These are phyloP conservation scores for Starmera amethionina DNA, from an alignment of 805 yeast genomes.

Conservation along the genomic window DNA sequence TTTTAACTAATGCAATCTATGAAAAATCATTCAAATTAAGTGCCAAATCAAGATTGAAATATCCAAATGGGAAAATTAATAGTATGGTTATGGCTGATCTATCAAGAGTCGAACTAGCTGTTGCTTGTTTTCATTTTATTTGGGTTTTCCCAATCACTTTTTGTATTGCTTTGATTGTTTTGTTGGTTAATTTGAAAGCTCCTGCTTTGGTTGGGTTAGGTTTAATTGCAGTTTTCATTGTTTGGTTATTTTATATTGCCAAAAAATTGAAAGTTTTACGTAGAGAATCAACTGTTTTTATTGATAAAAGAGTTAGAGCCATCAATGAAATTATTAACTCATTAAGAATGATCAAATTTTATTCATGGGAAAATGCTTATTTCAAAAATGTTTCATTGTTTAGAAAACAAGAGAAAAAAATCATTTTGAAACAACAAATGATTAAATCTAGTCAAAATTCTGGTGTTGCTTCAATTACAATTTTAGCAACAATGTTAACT, in stretches of 20 bases:
- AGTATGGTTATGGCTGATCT: conserved; percentile 76
- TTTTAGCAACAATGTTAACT: conserved; percentile 59
- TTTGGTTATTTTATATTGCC: conserved; percentile 35
- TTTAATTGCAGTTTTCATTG: conserved; percentile 32
- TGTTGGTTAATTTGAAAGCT: conserved; percentile 62
- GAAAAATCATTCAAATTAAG: conserved; percentile 58
- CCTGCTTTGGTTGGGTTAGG: conserved; percentile 65
- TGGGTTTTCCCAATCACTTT: conserved; percentile 57
- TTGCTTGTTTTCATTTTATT: conserved; percentile 57
- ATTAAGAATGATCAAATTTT: conserved; percentile 76
- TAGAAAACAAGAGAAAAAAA: conserved; percentile 52
- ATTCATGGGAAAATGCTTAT: conserved; percentile 88
- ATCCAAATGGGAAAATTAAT: conserved; percentile 62
- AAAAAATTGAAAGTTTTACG: conserved; percentile 46
- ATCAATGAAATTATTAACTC: conserved; percentile 73
- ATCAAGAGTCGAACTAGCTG: conserved; percentile 68
- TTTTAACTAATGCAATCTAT: conserved; percentile 59
- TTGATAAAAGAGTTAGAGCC: conserved; percentile 68
- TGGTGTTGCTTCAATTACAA: conserved; percentile 55
- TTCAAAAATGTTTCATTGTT: conserved; percentile 40
- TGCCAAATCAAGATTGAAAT: conserved; percentile 45
- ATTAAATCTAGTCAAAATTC: conserved; percentile 57
- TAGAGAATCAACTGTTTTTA: conserved; percentile 44
- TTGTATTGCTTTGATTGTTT: conserved; percentile 50
- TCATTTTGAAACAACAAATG: conserved; percentile 54